Percentiles rank a stretch among this genome's conserved stretches.
phyloP scores from a whole-genome alignment of 2,329 filamentous ascomycete species.

The Lachnellula subtilissima region DNA sequence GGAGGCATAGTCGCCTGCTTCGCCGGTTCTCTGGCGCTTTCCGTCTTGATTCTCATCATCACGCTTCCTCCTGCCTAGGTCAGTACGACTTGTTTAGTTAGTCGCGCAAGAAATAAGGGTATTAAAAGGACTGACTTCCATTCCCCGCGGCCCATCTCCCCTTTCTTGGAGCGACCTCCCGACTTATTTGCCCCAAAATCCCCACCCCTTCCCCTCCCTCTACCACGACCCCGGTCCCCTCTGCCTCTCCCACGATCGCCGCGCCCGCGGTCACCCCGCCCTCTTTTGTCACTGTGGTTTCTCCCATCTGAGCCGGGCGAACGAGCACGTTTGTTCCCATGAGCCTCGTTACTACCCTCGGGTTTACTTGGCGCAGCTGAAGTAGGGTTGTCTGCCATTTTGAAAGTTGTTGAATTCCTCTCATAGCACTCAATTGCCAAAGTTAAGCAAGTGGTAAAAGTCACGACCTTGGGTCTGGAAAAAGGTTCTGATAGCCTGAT shows the following conservation, averaged over 20 bases:
- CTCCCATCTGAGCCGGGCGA: neutral
- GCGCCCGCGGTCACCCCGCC: constrained; percentile 4
- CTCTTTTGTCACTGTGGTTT: constrained; percentile 7
- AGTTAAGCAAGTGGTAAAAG: neutral
- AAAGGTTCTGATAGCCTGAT: neutral
- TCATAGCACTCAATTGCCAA: constrained; percentile 19
- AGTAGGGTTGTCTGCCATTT: constrained; percentile 25
- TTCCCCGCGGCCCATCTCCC: constrained; percentile 61
- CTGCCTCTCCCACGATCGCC: constrained; percentile 15
- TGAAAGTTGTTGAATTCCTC: constrained; percentile 13
- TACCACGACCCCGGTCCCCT: constrained; percentile 17
- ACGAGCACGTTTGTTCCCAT: constrained; percentile 2
- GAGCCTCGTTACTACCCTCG: constrained; percentile 1
- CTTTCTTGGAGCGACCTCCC: constrained; percentile 51
- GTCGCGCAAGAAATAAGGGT: constrained; percentile 28
- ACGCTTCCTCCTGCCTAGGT: constrained; percentile 47
- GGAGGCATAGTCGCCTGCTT: constrained; percentile 32
- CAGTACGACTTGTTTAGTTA: constrained; percentile 48
- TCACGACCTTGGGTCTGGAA: neutral
- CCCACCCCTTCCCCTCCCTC: constrained; percentile 42
- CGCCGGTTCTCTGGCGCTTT: constrained; percentile 50
- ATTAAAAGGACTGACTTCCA: constrained; percentile 49
- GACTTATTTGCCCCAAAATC: constrained; percentile 33
- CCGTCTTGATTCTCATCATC: constrained; percentile 44
- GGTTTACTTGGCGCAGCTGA: constrained; percentile 8